Evolutionary conservation across 1,139 yeast species (phyloP), one percentile per base, ranked within the genome.

Genomic region (Protomyces macrosporus): DNA sequence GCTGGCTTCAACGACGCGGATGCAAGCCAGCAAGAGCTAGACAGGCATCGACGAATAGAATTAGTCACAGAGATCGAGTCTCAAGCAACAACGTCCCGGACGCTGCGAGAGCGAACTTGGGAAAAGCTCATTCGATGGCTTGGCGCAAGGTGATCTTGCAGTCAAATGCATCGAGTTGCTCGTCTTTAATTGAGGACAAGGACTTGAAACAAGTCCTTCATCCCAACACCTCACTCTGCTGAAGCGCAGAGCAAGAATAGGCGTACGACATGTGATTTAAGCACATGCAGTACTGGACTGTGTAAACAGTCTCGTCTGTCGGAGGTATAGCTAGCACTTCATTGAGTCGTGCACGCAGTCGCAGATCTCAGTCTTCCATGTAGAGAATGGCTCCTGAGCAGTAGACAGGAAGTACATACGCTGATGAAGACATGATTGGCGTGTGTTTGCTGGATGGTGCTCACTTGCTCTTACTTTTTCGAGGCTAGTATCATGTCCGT

Each of bases 21-120:
- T 42, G 30, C 48, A 42, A 4, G 48, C 32, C 48, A 42, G 32
- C 32, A 32, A 16, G 32, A 30, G 32, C 48, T 42, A 30, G 23
- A 23, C 7, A 14, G n/a, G 48, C 23, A 40, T 52, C 62, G 62
- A 58, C 62, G 62, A 58, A 52, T 58, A 3, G 10, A 58, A 51
- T 58, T 58, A 30, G 53, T 58, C 45, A 56, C 56, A 58, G 62
- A 53, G 62, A 58, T 33, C 33, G 12, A 48, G 37, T 60, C 64
- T 48, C 58, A 53, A 23, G 50, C 59, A 60, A 60, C 58, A 55
- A 54, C 59, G 34, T 51, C 64, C 30, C 55, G 54, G 37, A 40
- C 23, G 34, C 40, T 7, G 37, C 12, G 14, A 23, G 9, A n/a
- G 53, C 51, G 54, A 12, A 53, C 58, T 16, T 30, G 16, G 34